Conservation (phyloP, 2,329 filamentous ascomycete genomes). For the Didymella segeticola region DNA sequence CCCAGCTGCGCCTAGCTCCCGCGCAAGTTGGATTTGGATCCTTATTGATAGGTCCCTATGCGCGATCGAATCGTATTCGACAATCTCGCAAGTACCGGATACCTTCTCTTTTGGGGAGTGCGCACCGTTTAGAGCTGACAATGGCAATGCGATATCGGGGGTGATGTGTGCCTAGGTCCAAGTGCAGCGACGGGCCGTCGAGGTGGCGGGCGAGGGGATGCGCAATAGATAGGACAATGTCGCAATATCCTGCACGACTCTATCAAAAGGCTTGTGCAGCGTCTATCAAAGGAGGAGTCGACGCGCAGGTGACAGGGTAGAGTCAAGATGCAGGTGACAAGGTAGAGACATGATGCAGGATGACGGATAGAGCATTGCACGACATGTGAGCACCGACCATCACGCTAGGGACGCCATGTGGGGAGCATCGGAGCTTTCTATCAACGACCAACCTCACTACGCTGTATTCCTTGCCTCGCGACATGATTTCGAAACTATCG, state of each 20-base stretch:
- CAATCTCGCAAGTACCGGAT: conserved; percentile 18
- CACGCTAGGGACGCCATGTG: conserved; percentile 18
- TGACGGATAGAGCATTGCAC: conserved; percentile 17
- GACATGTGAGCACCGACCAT: conserved; percentile 10
- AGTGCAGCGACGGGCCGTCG: not conserved
- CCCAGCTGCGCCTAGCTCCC: conserved; percentile 34
- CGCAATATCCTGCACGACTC: conserved; percentile 4
- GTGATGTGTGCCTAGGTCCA: conserved; percentile 1
- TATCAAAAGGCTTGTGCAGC: conserved; percentile 6
- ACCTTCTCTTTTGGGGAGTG: conserved; percentile 18
- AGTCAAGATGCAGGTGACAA: conserved; percentile 4
- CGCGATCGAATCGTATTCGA: conserved; percentile 24
- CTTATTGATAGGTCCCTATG: conserved; percentile 24
- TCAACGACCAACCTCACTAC: conserved; percentile 19
- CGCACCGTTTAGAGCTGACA: conserved; percentile 3
- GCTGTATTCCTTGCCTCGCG: not conserved
- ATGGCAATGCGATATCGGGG: conserved; percentile 28
- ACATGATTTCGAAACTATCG: not conserved
- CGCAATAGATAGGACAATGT: conserved; percentile 15
- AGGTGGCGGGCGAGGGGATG: conserved; percentile 1
- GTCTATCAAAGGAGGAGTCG: conserved; percentile 2
- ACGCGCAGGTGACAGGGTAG: conserved; percentile 5
- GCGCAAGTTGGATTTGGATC: conserved; percentile 16
- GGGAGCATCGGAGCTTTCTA: conserved; percentile 13
- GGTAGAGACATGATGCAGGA: conserved; percentile 8